Percentiles rank a stretch among this genome's conserved stretches.
Conservation (phyloP, 805 yeast species). For the Candida mattraensis region DNA sequence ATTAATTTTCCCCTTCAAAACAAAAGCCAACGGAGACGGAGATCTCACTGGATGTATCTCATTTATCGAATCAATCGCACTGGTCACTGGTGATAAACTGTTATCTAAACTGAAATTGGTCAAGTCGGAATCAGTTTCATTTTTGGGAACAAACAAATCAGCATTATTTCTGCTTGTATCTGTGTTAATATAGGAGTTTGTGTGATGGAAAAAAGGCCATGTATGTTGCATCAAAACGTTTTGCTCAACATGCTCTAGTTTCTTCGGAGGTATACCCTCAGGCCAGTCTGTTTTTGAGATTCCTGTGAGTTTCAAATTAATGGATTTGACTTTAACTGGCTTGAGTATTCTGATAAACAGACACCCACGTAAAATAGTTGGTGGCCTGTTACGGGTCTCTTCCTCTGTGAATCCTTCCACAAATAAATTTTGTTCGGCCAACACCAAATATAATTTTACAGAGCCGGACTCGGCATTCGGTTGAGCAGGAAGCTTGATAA, state of each 20-base stretch:
- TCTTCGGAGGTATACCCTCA: constrained; percentile 94
- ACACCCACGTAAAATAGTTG: constrained; percentile 80
- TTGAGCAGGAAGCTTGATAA: constrained; percentile 50
- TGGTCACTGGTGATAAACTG: constrained; percentile 30
- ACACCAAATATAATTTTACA: constrained; percentile 65
- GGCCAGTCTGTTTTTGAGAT: constrained; percentile 89
- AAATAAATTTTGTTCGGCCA: constrained; percentile 79
- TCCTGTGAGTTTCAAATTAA: constrained; percentile 65
- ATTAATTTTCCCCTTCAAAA: constrained; percentile 27
- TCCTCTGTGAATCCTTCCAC: constrained; percentile 76
- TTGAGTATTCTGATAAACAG: constrained; percentile 67
- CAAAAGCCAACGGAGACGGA: constrained; percentile 29
- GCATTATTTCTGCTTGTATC: constrained; percentile 46
- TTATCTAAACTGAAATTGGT: constrained; percentile 38
- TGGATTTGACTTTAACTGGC: constrained; percentile 66
- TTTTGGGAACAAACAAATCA: constrained; percentile 39
- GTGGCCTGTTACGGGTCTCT: constrained; percentile 67
- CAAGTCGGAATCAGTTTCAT: constrained; percentile 33
- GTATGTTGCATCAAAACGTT: constrained; percentile 71
- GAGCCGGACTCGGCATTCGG: constrained; percentile 65
- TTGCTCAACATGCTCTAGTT: constrained; percentile 61
- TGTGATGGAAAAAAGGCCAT: constrained; percentile 80
- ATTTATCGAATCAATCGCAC: constrained; percentile 17
- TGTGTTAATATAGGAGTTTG: constrained; percentile 28
- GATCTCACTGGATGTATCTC: constrained; percentile 27